Evolutionary conservation across 768 basidiomycete genomes (phyloP), one percentile per base, ranked within the genome.

Genomic region (Xerocomellus dryophilus): DNA sequence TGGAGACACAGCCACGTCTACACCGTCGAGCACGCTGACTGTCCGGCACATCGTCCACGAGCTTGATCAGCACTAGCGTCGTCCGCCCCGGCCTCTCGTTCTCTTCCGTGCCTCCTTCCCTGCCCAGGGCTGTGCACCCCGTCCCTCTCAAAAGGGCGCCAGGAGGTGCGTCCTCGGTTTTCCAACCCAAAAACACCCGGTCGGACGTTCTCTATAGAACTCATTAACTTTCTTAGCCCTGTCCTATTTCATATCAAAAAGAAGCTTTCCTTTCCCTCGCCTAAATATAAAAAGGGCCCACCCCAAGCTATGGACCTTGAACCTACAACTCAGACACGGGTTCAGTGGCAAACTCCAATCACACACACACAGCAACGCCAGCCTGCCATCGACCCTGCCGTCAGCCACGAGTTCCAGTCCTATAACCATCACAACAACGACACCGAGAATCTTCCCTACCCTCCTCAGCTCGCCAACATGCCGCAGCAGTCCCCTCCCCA

Each of bases 241-340:
- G 34, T 49, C 56, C 43, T 38, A 51, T 40, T 66, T 66, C 69
- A 69, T 63, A 69, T 69, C 68, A 68, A 64, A 68, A 68, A 62
- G 64, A 71, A 69, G 61, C 57, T 61, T 49, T 60, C 53, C 49
- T 64, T 68, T 71, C 69, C 68, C 68, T 70, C 68, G 68, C 68
- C 57, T 70, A 70, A 71, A 64, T 58, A 69, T 66, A 17, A n/a
- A 70, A 68, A 66, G 61, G 60, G 59, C 67, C 57, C 55, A 60
- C 64, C 50, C 58, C 54, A 47, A 59, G 60, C 59, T 69, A 68
- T 74, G 71, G 66, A 67, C 60, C 57, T 66, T 61, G 69, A 74
- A 62, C 65, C 71, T 25, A 57, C 65, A 60, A 61, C 62, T 56
- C 63, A 62, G 58, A 58, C 70, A 66, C 71, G 71, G 64, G 68